Evolutionary conservation across 2,329 filamentous ascomycete genomes (phyloP).

Genomic region (Phaeophleospora eucalypticola): DNA sequence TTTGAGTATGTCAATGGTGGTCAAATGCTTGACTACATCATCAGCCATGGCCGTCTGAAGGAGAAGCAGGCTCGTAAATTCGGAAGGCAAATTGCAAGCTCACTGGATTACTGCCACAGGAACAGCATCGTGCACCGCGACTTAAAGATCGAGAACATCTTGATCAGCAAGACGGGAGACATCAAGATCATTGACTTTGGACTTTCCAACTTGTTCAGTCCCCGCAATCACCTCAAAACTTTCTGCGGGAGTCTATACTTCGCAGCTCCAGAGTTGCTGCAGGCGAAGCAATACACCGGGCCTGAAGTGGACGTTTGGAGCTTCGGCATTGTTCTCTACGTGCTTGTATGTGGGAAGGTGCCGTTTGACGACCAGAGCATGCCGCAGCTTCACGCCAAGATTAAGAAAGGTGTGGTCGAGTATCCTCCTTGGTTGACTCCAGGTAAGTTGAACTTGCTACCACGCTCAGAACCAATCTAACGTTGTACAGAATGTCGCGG

Average conservation of each 20-base stretch:
- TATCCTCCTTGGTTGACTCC: conserved; percentile 90
- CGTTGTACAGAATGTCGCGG: conserved; percentile 73
- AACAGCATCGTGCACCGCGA: conserved; percentile 98
- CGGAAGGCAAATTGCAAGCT: conserved; percentile 92
- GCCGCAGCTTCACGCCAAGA: conserved; percentile 96
- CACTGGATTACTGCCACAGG: conserved; percentile 92
- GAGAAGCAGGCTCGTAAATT: conserved; percentile 98
- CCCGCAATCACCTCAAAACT: conserved; percentile 80
- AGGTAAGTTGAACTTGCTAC: conserved; percentile 55
- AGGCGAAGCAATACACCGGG: conserved; percentile 89
- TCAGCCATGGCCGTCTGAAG: conserved; percentile 93
- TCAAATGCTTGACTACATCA: conserved; percentile 99
- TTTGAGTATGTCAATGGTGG: conserved; percentile 99
- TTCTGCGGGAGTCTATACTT: conserved; percentile 98
- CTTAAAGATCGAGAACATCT: conserved; percentile 97
- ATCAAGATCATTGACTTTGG: conserved; percentile 99
- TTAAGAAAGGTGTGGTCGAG: conserved; percentile 94
- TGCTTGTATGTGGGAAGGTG: conserved; percentile 94
- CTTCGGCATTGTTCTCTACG: conserved; percentile 96
- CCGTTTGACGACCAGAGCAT: conserved; percentile 99
- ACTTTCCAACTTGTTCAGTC: conserved; percentile 91
- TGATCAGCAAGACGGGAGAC: conserved; percentile 97
- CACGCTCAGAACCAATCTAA: conserved; percentile 5
- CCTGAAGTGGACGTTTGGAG: conserved; percentile 98
- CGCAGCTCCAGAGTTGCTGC: conserved; percentile 87